Conservation (phyloP, 768 basidiomycete species). For the Leccinum disarticulatum region DNA sequence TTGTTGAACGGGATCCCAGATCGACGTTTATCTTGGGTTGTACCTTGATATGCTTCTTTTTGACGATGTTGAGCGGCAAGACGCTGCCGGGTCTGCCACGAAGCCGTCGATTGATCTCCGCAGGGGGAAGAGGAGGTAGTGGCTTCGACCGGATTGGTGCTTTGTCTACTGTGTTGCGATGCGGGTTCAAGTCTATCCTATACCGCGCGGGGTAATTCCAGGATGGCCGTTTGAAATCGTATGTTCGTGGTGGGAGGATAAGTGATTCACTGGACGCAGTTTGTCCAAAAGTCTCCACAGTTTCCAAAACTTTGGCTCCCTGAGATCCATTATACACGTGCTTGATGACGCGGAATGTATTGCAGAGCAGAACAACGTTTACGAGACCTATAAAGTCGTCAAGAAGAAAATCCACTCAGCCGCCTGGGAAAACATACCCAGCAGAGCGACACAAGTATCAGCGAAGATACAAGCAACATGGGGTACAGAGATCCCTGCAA, state of each 20-base stretch:
- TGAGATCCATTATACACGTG: constrained; percentile 44
- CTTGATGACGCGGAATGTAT: constrained; percentile 62
- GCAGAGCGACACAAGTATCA: constrained; percentile 48
- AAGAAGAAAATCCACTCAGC: neutral
- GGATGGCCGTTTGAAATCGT: neutral
- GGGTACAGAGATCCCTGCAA: constrained; percentile 50
- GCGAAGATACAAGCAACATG: constrained; percentile 49
- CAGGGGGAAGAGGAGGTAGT: neutral
- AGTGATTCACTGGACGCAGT: constrained; percentile 24
- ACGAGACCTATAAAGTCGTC: constrained; percentile 49
- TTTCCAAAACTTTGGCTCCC: constrained; percentile 6
- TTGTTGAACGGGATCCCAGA: constrained; percentile 1
- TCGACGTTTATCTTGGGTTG: neutral
- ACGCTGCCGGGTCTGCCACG: constrained; percentile 3
- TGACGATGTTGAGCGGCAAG: constrained; percentile 3
- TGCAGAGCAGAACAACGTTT: constrained; percentile 66
- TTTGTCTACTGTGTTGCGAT: constrained; percentile 14
- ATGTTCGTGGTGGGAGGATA: constrained; percentile 1
- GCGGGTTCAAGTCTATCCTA: constrained; percentile 21
- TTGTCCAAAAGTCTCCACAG: constrained; percentile 26
- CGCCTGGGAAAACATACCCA: constrained; percentile 42
- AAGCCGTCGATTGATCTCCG: constrained; percentile 16
- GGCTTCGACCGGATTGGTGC: constrained; percentile 4
- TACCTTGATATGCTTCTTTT: neutral
- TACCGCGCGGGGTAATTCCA: constrained; percentile 16